Evolutionary conservation across 176 grass and related monocot species (phyloP), one percentile per base, ranked within the genome.

Genomic region (Panicum miliaceum): DNA sequence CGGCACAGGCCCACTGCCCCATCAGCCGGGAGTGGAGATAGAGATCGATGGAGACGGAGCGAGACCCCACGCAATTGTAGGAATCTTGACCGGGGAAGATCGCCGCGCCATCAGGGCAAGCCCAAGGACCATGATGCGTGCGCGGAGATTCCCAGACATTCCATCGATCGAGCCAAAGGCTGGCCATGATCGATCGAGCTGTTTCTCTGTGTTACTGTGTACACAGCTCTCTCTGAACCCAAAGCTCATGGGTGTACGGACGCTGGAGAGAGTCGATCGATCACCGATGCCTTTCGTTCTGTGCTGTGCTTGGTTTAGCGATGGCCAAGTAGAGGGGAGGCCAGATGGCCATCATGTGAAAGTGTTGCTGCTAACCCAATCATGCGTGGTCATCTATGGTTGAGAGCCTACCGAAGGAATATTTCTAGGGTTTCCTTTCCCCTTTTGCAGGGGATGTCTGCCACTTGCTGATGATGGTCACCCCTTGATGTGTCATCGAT

Each of bases 381-480:
- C 90, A 91, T 90, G 74, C 65, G 84, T 90, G 84, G 82, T 88
- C 78, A 60, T 80, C 72, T 75, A 82, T 90, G 84, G 82, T 89
- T 84, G 96, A 94, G 84, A 88, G 90, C 75, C 95, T 97, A 88
- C 90, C 89, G 86, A 89, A 88, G 90, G 96, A 94, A 94, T 96
- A 94, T 92, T 94, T 96, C 91, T 92, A 94, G 91, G 88, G 85
- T 77, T 90, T 86, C 83, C 68, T 78, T 51, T 69, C 75, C 27
- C 41, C n/a, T 81, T 81, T 68, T 82, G 43, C 73, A 41, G 64
- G 22, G 16, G 79, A 71, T 89, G 80, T 81, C 94, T 90, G 82
- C 84, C 62, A 59, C 75, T 75, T 76, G 87, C 65, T 88, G 77
- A 85, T 89, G 45, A 68, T 68, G 62, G 12, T 4, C 47, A n/a